phyloP scores from a whole-genome alignment of 1,284 basidiomycete genomes.

The Golubevia pallescens region DNA sequence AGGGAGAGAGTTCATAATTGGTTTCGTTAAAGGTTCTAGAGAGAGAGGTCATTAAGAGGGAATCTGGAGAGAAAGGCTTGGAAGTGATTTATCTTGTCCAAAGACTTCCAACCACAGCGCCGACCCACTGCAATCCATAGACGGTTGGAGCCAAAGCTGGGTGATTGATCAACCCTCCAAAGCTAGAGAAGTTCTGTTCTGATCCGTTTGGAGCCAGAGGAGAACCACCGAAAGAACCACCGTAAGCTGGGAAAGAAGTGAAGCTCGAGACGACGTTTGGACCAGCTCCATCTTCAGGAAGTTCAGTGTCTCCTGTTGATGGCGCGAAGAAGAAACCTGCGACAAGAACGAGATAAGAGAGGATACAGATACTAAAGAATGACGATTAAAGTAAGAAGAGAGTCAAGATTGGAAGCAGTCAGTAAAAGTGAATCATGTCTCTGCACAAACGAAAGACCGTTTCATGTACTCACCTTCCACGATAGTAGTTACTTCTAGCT shows the following conservation, averaged over 20 bases:
- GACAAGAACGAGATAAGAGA: slow-evolving; percentile 53
- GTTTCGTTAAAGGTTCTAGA: no score
- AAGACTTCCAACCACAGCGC: no score
- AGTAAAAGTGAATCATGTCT: neutral
- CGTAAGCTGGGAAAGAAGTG: slow-evolving; percentile 13
- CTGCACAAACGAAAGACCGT: neutral
- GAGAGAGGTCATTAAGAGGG: no score
- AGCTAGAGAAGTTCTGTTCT: no score
- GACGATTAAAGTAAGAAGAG: neutral
- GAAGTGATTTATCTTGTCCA: no score
- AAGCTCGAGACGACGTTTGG: neutral
- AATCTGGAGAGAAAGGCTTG: no score
- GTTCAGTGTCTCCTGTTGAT: slow-evolving; percentile 38
- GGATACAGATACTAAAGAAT: slow-evolving; percentile 38
- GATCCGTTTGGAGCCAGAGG: slow-evolving; percentile 5
- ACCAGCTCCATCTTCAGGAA: slow-evolving; percentile 30
- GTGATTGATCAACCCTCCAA: no score
- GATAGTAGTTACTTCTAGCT: slow-evolving; percentile 86
- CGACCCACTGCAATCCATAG: no score
- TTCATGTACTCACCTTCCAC: slow-evolving; percentile 27
- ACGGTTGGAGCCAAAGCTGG: no score
- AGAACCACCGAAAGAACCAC: slow-evolving; percentile 20
- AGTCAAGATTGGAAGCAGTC: neutral
- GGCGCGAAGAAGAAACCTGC: slow-evolving; percentile 63
- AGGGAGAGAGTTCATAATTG: no score